Conservation (phyloP, 345 rosid genomes). For the Durio zibethinus region DNA sequence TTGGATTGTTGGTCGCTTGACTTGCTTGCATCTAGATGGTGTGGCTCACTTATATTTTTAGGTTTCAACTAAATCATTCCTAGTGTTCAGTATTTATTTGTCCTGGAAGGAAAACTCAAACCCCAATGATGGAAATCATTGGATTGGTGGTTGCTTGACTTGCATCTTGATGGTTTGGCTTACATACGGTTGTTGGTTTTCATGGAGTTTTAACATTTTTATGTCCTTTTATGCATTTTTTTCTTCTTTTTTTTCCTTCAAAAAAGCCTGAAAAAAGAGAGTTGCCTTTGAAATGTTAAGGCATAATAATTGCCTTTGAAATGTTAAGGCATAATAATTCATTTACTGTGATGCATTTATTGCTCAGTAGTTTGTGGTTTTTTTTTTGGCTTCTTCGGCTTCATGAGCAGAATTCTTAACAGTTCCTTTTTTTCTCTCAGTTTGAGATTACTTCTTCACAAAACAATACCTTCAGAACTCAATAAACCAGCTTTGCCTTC, state of each 20-base stretch:
- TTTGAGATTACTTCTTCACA: conserved; percentile 82
- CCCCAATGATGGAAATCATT: background rate
- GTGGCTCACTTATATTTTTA: background rate
- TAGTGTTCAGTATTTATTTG: background rate
- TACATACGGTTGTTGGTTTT: background rate
- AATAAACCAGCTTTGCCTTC: conserved; percentile 40
- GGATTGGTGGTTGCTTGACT: background rate
- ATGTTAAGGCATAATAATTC: background rate
- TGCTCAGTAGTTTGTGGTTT: conserved; percentile 7
- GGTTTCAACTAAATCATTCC: background rate
- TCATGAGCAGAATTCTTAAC: conserved; percentile 10
- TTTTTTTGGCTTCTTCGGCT: background rate
- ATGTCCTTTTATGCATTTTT: background rate
- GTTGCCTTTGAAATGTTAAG: background rate
- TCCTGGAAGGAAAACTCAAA: background rate
- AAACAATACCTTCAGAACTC: conserved; percentile 45
- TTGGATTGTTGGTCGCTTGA: background rate
- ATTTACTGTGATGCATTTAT: background rate
- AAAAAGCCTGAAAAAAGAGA: background rate
- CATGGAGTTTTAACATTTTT: background rate
- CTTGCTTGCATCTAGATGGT: background rate
- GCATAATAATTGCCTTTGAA: background rate
- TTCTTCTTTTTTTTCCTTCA: background rate
- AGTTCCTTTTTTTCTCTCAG: conserved; percentile 41
- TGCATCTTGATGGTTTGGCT: background rate